Evolutionary conservation across 257 asterid species (phyloP), one percentile per base, ranked within the genome.

Genomic region (Fraxinus americana): DNA sequence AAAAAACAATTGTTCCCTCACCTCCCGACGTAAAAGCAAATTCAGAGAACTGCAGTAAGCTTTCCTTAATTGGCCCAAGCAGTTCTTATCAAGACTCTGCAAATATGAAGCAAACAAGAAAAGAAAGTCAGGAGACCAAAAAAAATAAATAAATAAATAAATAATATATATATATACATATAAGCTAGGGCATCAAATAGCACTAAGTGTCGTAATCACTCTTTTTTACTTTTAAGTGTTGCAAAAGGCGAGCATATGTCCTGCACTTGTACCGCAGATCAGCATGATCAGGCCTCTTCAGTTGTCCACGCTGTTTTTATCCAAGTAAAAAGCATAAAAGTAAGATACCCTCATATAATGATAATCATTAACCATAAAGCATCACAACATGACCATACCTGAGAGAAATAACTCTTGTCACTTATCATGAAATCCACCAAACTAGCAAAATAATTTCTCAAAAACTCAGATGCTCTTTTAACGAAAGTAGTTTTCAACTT

Each of bases 241-340:
- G 99, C 88, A 96, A 77, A 82, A 96, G 96, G 83, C 99, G 97
- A 84, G 97, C 98, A 91, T 96, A 96, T 83, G 94, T 96, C 89
- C 97, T 86, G 86, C 99, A 91, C 86, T 93, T 96, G 81, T 87
- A 96, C 67, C 99, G 93, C 76, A 96, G 87, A 81, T 96, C 99
- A 76, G 98, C 97, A 76, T 96, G 99, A 80, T 93, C 99, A 23
- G 97, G 99, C 90, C 92, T 90, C 92, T 96, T 96, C 82, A 96
- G 86, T 79, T 92, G 99, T 67, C 99, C 99, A 75, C 96, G 91
- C 99, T 96, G 82, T 84, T 82, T 77, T 38, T 83, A 74, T 67
- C 83, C 80, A 81, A 75, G 79, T 57, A 32, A 80, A 73, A 80
- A 81, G 78, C 76, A 76, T 38, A 63, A 59, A 27, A 32, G 32